Evolutionary conservation across 2,329 filamentous ascomycete species (phyloP).

Genomic region (Trichoderma guizhouense): DNA sequence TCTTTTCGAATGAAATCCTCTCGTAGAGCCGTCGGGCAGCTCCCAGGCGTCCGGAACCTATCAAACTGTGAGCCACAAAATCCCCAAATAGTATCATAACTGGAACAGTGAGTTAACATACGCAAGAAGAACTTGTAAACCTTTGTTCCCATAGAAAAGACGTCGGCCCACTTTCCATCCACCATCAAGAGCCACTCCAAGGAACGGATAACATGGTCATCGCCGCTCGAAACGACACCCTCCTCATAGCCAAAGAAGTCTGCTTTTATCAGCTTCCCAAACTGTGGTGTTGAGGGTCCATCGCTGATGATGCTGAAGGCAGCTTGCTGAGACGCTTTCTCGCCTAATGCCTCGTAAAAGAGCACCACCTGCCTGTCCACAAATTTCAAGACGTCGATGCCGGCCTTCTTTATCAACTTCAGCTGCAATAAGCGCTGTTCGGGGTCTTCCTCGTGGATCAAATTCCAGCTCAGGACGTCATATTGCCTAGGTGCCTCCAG

Average conservation of each 20-base stretch:
- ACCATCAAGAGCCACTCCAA: slow-evolving; percentile 82
- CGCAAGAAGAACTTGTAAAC: slow-evolving; percentile 82
- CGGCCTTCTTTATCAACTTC: slow-evolving; percentile 69
- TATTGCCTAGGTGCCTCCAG: slow-evolving; percentile 63
- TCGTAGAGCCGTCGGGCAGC: slow-evolving; percentile 53
- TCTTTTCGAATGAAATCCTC: slow-evolving; percentile 47
- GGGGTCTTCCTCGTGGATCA: slow-evolving; percentile 67
- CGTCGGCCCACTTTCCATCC: slow-evolving; percentile 66
- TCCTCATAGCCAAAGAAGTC: slow-evolving; percentile 67
- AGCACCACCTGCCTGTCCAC: slow-evolving; percentile 64
- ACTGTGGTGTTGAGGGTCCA: slow-evolving; percentile 27
- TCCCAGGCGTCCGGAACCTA: slow-evolving; percentile 50
- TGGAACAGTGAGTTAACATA: slow-evolving; percentile 49
- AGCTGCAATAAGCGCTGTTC: slow-evolving; percentile 66
- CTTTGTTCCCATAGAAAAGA: slow-evolving; percentile 64
- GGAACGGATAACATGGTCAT: slow-evolving; percentile 70
- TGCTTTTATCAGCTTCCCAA: slow-evolving; percentile 62
- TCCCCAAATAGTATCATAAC: not conserved
- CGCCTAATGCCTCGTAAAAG: slow-evolving; percentile 46
- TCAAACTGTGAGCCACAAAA: not conserved
- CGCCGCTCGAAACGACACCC: slow-evolving; percentile 53
- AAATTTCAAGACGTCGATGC: slow-evolving; percentile 69
- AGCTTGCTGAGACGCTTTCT: slow-evolving; percentile 38
- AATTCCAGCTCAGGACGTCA: slow-evolving; percentile 69
- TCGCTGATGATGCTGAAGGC: slow-evolving; percentile 52